Conservation (phyloP, 345 rosid species). For the Microthlaspi erraticum region DNA sequence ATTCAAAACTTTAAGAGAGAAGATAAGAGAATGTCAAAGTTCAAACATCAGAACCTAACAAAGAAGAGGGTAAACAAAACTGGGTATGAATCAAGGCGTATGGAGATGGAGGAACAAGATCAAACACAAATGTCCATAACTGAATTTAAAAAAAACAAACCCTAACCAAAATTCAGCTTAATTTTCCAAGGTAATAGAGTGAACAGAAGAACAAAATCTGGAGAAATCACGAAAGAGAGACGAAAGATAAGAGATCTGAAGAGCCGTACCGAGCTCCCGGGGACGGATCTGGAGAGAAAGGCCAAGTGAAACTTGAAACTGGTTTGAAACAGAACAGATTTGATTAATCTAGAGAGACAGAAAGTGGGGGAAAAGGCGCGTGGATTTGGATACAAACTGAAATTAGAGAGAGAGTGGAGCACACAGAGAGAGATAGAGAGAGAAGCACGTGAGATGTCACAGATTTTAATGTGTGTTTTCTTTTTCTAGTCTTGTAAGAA, state of each 20-base stretch:
- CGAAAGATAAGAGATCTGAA: slow-evolving; percentile 12
- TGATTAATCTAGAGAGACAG: slow-evolving; percentile 29
- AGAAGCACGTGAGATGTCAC: slow-evolving; percentile 64
- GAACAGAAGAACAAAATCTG: not conserved
- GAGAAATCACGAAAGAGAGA: slow-evolving; percentile 9
- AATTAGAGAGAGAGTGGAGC: not conserved
- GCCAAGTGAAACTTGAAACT: slow-evolving; percentile 37
- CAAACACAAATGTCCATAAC: slow-evolving; percentile 21
- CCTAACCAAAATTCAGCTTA: slow-evolving; percentile 32
- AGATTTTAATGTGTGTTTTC: slow-evolving; percentile 33
- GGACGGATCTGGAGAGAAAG: slow-evolving; percentile 56
- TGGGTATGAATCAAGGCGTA: not conserved
- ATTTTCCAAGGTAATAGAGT: not conserved
- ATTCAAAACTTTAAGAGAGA: slow-evolving; percentile 19
- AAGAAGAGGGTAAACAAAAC: slow-evolving; percentile 1
- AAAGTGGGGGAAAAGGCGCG: slow-evolving; percentile 50
- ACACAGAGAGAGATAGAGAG: slow-evolving; percentile 36
- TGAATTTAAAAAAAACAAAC: not conserved
- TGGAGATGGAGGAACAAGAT: not conserved
- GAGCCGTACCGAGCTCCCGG: slow-evolving; percentile 30
- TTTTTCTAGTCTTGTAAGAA: not conserved
- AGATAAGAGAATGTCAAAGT: not conserved
- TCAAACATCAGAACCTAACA: not conserved
- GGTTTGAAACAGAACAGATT: slow-evolving; percentile 28
- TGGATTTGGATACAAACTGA: slow-evolving; percentile 43